Conservation (phyloP, 108 stramenopile genomes). For the Skeletonema tropicum region DNA sequence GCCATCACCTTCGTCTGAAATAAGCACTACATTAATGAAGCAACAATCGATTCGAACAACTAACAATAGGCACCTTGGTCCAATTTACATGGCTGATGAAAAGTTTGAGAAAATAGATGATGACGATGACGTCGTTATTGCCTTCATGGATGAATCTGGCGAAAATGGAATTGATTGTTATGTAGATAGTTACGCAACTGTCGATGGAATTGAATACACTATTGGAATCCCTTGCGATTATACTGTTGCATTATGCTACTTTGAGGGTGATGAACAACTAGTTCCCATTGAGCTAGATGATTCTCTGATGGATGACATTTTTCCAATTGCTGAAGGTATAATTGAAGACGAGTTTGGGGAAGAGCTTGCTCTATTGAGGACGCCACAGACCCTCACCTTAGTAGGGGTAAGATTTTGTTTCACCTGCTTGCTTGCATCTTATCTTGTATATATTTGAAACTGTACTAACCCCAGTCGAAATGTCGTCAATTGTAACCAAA, state of each 20-base stretch:
- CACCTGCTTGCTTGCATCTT: not conserved
- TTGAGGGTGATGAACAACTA: constrained; percentile 63
- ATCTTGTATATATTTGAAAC: not conserved
- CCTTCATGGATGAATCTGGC: constrained; percentile 69
- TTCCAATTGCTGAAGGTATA: constrained; percentile 80
- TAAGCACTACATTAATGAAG: not conserved
- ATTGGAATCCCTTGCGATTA: constrained; percentile 88
- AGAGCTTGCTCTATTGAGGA: constrained; percentile 76
- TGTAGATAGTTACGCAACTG: constrained; percentile 69
- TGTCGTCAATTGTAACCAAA: not conserved
- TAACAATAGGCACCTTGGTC: not conserved
- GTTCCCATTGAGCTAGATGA: constrained; percentile 82
- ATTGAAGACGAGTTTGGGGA: constrained; percentile 91
- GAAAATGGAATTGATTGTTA: constrained; percentile 86
- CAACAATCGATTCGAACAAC: constrained; percentile 1
- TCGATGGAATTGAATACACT: constrained; percentile 73
- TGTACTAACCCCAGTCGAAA: not conserved
- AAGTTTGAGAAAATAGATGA: constrained; percentile 48
- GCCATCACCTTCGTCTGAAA: not conserved
- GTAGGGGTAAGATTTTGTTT: constrained; percentile 62
- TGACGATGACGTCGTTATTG: constrained; percentile 76
- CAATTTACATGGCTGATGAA: not conserved
- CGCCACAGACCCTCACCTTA: constrained; percentile 86
- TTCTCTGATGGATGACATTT: constrained; percentile 83
- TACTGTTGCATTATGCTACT: constrained; percentile 84